Evolutionary conservation across 306 rosid species (phyloP), one percentile per base, ranked within the genome.

Genomic region (Prunus padus): DNA sequence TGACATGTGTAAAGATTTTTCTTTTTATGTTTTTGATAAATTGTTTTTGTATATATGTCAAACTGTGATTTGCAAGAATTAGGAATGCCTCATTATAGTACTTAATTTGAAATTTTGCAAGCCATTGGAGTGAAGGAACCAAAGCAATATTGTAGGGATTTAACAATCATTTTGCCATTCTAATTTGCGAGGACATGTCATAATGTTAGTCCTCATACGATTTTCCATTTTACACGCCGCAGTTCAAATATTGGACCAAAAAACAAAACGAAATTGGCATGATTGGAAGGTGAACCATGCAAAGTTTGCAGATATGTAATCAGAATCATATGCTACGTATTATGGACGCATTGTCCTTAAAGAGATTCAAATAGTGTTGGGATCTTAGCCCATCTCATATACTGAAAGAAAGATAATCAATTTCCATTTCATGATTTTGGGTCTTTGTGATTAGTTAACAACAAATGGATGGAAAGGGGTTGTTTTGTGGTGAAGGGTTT

Each of bases 211-310:
- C 42, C 42, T 37, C 42, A 37, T 37, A 37, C 42, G 8, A 37
- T 37, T 37, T 37, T 37, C 42, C 42, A 37, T 37, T 20, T 54
- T n/a, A n/a, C 25, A 8, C 5, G 14, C 20, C 13, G 11, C 60
- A 66, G 12, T n/a, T 14, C 33, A 40, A 65, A 52, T 3, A 28
- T 50, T 70, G 55, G 60, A 59, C 62, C 75, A 72, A 76, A 77
- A 75, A 77, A 76, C 25, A 86, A 78, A 61, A 23, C 30, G 42
- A 61, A 61, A 15, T 61, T 26, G 14, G 66, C 66, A 61, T 86
- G 89, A 79, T 72, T 49, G 72, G 88, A 84, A 33, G 88, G 81
- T 82, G 84, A 84, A 83, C 83, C 93, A 89, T 81, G 85, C 88
- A 77, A 20, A 76, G 14, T 69, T 22, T 47, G 51, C 40, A 5